Evolutionary conservation across 2,329 filamentous ascomycete species (phyloP), one percentile per base, ranked within the genome.

Genomic region (Colletotrichum liaoningense): DNA sequence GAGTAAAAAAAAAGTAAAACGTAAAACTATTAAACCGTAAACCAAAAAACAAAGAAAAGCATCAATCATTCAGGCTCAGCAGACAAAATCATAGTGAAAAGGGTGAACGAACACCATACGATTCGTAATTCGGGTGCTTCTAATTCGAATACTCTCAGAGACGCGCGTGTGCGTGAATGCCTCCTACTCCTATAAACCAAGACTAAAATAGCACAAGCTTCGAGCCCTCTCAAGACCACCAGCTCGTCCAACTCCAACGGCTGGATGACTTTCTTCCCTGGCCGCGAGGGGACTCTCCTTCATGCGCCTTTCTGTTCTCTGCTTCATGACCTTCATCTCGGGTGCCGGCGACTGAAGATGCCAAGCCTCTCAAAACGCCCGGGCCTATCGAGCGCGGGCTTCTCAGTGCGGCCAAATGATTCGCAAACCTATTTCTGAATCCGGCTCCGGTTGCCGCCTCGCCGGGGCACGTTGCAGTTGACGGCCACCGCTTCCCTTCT

Each of bases 221-320:
- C n/a, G 19, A 35, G 33, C 30, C 42, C n/a, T 55, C 19, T 64
- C 46, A 68, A 56, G 63, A 54, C 66, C 49, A 70, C 38, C 55
- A 69, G 73, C 75, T 76, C 75, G 24, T 46, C 71, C 71, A 73
- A 38, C 67, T 56, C 71, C 67, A 73, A 26, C 71, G 71, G 30
- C 35, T 70, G 6, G 67, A 56, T 26, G 38, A 49, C 16, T 46
- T 73, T 19, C 22, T 49, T 11, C 55, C 42, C 30, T 63, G 66
- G n/a, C 28, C 28, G 28, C 56, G 71, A 28, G 60, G n/a, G 16
- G 60, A 57, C 49, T 49, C 19, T 49, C 60, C 60, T 63, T 49
- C 49, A 38, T 5, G 28, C n/a, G 30, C n/a, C 22, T 30, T 14
- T 24, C 54, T 70, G 22, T 49, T 73, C 55, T 52, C 66, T 28